These are phyloP conservation scores for Penicillium sp. DNA, from an alignment of 2,329 filamentous ascomycete species.

Conservation along the genomic window DNA sequence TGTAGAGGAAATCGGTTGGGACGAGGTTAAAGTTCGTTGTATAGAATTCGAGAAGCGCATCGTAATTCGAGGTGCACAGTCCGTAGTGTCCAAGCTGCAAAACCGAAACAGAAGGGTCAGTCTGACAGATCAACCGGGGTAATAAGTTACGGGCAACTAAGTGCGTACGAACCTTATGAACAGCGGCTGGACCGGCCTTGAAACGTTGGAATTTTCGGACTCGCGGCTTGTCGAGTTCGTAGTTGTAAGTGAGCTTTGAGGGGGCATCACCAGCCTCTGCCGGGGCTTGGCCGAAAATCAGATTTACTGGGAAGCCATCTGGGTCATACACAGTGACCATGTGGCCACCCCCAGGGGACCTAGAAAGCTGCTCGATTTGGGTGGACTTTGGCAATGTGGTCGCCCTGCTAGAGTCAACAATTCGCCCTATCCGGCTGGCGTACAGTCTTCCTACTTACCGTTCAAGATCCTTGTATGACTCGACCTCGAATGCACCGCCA, in stretches of 20 bases:
- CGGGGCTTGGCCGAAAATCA: slow-evolving; percentile 44
- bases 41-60: slow-evolving; percentile 33
- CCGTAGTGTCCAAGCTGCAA: slow-evolving; percentile 36
- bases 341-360: slow-evolving; percentile 47
- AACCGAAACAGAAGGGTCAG: not conserved
- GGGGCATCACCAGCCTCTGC: slow-evolving; percentile 25
- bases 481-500: slow-evolving; percentile 51
- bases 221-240: slow-evolving; percentile 34
- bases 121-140: too few relatives aligned
- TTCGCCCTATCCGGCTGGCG: not conserved
- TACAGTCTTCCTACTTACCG: slow-evolving; percentile 32
- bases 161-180: slow-evolving; percentile 34
- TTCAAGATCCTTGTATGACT: slow-evolving; percentile 48
- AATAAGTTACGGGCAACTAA: not conserved
- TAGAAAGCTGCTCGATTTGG: slow-evolving; percentile 35
- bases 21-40: slow-evolving; percentile 38
- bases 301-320: slow-evolving; percentile 47
- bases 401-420: slow-evolving; percentile 17
- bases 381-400: slow-evolving; percentile 34
- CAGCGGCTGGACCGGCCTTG: slow-evolving; percentile 35
- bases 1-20: slow-evolving; percentile 37
- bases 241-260: slow-evolving; percentile 31
- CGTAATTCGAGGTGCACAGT: slow-evolving; percentile 33
- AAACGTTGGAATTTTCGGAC: slow-evolving; percentile 37
- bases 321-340: slow-evolving; percentile 46